Evolutionary conservation across 1,139 yeast genomes (phyloP).

Genomic region (Taphrina pruni): DNA sequence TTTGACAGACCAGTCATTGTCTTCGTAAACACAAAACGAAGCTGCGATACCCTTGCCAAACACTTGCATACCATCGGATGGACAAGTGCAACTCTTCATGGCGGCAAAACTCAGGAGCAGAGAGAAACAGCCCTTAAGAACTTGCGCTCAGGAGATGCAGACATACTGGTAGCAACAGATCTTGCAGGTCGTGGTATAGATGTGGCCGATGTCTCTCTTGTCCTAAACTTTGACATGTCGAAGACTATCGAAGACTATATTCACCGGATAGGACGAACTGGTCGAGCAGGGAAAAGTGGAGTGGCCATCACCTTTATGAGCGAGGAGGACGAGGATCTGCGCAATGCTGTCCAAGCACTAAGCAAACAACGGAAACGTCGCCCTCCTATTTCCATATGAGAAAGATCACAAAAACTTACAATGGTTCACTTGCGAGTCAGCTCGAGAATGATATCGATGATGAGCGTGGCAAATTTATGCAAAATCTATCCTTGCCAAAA

Average conservation of each 20-base stretch:
- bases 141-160: conserved; percentile 66
- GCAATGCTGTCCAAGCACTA: conserved; percentile 8
- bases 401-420: not conserved
- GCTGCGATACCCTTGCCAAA: conserved; percentile 69
- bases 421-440: no score
- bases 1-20: conserved; percentile 69
- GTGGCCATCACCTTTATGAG: conserved; percentile 72
- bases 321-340: conserved; percentile 60
- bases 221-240: conserved; percentile 84
- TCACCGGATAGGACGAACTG: conserved; percentile 95
- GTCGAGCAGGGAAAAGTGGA: conserved; percentile 87
- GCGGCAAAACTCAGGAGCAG: conserved; percentile 83
- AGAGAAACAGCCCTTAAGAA: conserved; percentile 78
- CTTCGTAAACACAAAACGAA: conserved; percentile 76
- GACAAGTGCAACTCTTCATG: conserved; percentile 72
- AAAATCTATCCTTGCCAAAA: no score
- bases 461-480: no score
- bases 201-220: conserved; percentile 81
- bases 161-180: conserved; percentile 85
- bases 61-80: conserved; percentile 59
- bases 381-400: not conserved
- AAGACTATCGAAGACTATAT: conserved; percentile 78
- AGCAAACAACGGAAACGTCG: not conserved
- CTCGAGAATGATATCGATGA: no score
- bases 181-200: conserved; percentile 98